Evolutionary conservation across 1,284 basidiomycete species (phyloP).

Genomic region (Puccinia coronata): DNA sequence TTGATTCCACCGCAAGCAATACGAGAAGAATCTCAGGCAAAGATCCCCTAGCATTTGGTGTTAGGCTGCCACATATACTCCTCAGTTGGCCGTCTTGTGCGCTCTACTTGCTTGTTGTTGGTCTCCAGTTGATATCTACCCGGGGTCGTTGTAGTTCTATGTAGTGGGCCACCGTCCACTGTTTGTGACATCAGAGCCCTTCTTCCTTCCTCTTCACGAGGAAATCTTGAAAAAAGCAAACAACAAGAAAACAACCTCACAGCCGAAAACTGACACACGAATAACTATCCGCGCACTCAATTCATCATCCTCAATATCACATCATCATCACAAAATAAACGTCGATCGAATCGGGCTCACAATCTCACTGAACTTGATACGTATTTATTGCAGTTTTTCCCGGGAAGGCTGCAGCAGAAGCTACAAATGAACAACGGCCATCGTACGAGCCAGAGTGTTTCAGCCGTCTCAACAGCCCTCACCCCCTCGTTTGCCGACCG

Average conservation of each 20-base stretch:
- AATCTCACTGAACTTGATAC: not conserved
- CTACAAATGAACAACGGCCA: constrained; percentile 43
- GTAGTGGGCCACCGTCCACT: not conserved
- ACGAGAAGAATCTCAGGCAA: no score
- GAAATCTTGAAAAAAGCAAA: not conserved
- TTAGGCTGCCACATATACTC: not conserved
- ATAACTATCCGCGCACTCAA: not conserved
- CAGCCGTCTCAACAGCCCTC: constrained; percentile 6
- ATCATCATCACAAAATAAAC: not conserved
- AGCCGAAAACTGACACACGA: not conserved
- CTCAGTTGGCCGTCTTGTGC: not conserved
- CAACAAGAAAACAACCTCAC: not conserved
- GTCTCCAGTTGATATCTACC: not conserved
- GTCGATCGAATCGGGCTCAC: not conserved
- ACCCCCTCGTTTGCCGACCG: constrained; percentile 38
- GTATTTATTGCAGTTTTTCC: constrained; percentile 13
- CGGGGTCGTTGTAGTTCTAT: not conserved
- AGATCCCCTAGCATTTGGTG: not conserved
- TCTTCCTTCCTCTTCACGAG: no score
- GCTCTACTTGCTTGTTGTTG: not conserved
- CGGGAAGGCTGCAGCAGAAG: constrained; percentile 4
- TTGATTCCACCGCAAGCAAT: no score
- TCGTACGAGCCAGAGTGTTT: constrained; percentile 31
- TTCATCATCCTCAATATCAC: not conserved
- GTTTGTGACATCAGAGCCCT: not conserved